Evolutionary conservation across 345 rosid genomes (phyloP).

Genomic region (Lepidium sativum): DNA sequence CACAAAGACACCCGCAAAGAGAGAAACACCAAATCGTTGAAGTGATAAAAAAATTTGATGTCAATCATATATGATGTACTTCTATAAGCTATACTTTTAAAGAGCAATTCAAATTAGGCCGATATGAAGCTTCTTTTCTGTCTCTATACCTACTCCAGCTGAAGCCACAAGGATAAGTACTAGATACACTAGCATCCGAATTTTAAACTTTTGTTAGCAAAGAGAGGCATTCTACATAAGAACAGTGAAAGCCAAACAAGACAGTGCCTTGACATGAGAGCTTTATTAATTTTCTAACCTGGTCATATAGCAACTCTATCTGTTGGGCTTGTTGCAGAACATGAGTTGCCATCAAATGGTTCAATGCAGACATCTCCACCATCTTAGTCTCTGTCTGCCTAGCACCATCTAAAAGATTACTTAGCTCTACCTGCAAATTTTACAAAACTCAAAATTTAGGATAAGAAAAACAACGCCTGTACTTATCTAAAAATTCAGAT

Average conservation of each 20-base stretch:
- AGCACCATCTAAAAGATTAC: conserved; percentile 74
- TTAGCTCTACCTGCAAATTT: conserved; percentile 68
- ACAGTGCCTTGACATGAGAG: not conserved
- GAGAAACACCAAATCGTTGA: not conserved
- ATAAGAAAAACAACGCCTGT: not conserved
- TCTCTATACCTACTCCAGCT: not conserved
- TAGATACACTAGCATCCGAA: not conserved
- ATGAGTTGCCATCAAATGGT: conserved; percentile 92
- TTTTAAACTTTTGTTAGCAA: not conserved
- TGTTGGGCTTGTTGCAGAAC: conserved; percentile 94
- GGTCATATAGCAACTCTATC: conserved; percentile 77
- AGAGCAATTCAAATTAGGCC: not conserved
- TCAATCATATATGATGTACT: not conserved
- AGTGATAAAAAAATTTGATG: not conserved
- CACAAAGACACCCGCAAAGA: not conserved
- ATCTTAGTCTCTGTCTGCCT: conserved; percentile 90
- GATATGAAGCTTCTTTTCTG: not conserved
- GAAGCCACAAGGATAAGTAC: not conserved
- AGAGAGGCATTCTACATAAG: not conserved
- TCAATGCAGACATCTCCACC: conserved; percentile 97
- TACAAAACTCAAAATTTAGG: conserved; percentile 5
- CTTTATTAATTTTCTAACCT: conserved; percentile 38
- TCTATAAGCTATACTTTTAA: not conserved
- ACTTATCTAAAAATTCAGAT: not conserved
- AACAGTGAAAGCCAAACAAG: not conserved